Conservation (phyloP, 2,329 filamentous ascomycete genomes). For the Scedosporium minutisporum region DNA sequence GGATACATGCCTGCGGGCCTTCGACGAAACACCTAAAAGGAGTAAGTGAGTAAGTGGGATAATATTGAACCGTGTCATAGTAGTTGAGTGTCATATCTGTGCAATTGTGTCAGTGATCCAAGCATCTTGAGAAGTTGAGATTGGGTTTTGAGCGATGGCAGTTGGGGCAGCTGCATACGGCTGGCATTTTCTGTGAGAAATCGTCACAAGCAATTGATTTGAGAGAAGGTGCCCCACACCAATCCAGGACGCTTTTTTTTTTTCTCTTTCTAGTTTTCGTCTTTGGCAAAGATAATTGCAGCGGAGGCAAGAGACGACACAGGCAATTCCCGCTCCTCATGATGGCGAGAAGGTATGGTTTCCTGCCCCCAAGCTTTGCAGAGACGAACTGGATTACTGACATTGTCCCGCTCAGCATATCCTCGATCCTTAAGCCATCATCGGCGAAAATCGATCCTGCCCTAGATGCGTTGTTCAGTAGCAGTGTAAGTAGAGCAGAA, state of each 20-base stretch:
- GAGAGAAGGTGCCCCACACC: neutral
- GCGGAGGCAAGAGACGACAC: neutral
- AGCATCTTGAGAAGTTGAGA: too few species aligned
- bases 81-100: too few species aligned
- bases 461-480: slow-evolving; percentile 60
- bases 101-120: too few species aligned
- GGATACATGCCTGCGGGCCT: too few species aligned
- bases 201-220: too few species aligned
- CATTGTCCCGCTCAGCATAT: neutral
- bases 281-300: neutral
- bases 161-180: too few species aligned
- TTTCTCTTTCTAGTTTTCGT: neutral
- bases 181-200: too few species aligned
- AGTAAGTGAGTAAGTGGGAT: too few species aligned
- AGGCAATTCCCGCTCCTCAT: neutral
- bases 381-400: neutral
- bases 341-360: slow-evolving; percentile 16
- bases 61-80: too few species aligned
- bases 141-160: too few species aligned
- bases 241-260: neutral
- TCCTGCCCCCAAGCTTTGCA: neutral
- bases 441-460: slow-evolving; percentile 56
- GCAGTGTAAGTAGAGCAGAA: slow-evolving; percentile 49
- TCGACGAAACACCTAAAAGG: too few species aligned
- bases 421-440: slow-evolving; percentile 7